Evolutionary conservation across 495 filamentous ascomycete species (phyloP).

Genomic region (Chaetomidium leptoderma): DNA sequence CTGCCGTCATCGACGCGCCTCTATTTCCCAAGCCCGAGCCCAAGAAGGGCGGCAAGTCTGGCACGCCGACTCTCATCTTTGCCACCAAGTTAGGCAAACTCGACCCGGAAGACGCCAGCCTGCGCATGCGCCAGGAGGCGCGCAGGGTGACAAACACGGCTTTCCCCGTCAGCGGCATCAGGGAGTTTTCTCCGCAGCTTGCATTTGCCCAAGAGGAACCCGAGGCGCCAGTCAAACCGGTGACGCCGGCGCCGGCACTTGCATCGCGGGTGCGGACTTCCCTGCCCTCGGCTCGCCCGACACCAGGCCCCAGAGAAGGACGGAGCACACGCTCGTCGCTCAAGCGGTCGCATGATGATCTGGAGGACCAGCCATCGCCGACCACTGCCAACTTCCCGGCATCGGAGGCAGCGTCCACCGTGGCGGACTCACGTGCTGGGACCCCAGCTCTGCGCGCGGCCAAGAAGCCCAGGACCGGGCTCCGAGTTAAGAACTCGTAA

Average conservation of each 20-base stretch:
- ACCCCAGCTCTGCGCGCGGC: slow-evolving; percentile 52
- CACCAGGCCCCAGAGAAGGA: slow-evolving; percentile 25
- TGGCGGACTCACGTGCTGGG: slow-evolving; percentile 50
- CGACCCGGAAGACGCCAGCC: slow-evolving; percentile 28
- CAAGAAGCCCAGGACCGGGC: slow-evolving; percentile 53
- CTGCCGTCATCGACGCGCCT: slow-evolving; percentile 30
- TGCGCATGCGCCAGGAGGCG: slow-evolving; percentile 27
- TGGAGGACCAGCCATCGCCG: slow-evolving; percentile 45
- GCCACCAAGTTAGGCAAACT: slow-evolving; percentile 32
- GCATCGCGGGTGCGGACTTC: slow-evolving; percentile 18
- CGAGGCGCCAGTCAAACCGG: slow-evolving; percentile 8
- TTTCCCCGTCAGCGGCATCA: slow-evolving; percentile 16
- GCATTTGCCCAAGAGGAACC: background rate
- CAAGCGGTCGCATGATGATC: slow-evolving; percentile 45
- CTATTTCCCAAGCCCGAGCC: slow-evolving; percentile 24
- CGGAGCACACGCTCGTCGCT: slow-evolving; percentile 39
- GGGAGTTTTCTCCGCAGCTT: slow-evolving; percentile 3
- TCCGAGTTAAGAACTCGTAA: slow-evolving; percentile 68
- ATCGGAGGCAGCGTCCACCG: slow-evolving; percentile 40
- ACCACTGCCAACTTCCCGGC: slow-evolving; percentile 40
- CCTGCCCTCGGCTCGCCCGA: slow-evolving; percentile 19
- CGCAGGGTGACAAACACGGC: slow-evolving; percentile 19
- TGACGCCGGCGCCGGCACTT: slow-evolving; percentile 10
- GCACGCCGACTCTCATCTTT: slow-evolving; percentile 16
- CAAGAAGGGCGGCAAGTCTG: slow-evolving; percentile 25